Evolutionary conservation across 345 rosid species (phyloP).

Genomic region (Firmiana major): DNA sequence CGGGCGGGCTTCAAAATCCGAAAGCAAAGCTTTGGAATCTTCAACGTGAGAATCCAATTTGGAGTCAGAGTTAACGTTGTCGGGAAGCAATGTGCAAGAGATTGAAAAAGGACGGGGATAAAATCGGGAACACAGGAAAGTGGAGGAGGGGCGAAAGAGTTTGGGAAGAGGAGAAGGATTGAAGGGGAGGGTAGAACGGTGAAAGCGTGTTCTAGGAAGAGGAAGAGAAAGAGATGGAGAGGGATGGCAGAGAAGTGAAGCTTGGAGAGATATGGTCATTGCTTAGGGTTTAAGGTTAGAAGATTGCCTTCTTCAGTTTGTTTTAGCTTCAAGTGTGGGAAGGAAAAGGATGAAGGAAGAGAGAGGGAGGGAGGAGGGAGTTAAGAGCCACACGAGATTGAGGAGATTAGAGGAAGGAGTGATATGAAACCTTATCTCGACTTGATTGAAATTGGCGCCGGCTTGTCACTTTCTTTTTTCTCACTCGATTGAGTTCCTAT

Average conservation of each 20-base stretch:
- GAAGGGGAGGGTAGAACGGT: slow-evolving; percentile 14
- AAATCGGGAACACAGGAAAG: slow-evolving; percentile 1
- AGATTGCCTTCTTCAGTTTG: neutral
- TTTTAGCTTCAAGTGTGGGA: too few species aligned
- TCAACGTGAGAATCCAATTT: slow-evolving; percentile 18
- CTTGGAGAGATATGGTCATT: slow-evolving; percentile 67
- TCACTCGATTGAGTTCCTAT: slow-evolving; percentile 20
- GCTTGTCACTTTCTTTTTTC: neutral
- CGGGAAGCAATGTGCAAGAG: slow-evolving; percentile 25
- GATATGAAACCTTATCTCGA: slow-evolving; percentile 33
- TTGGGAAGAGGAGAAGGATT: slow-evolving; percentile 19
- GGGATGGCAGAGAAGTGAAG: slow-evolving; percentile 57
- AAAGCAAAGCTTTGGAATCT: slow-evolving; percentile 8
- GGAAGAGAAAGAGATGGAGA: slow-evolving; percentile 25
- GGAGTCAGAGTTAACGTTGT: slow-evolving; percentile 44
- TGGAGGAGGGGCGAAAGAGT: slow-evolving; percentile 19
- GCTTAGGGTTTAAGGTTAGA: slow-evolving; percentile 39
- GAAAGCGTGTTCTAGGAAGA: slow-evolving; percentile 12
- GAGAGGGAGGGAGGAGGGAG: neutral
- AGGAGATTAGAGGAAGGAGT: neutral
- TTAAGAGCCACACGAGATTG: slow-evolving; percentile 9
- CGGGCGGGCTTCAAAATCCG: slow-evolving; percentile 7
- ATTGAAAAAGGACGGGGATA: neutral
- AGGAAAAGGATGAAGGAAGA: neutral
- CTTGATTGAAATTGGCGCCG: slow-evolving; percentile 43